These are phyloP conservation scores for Fusarium albidum DNA, from an alignment of 2,329 filamentous ascomycete species.

Conservation along the genomic window DNA sequence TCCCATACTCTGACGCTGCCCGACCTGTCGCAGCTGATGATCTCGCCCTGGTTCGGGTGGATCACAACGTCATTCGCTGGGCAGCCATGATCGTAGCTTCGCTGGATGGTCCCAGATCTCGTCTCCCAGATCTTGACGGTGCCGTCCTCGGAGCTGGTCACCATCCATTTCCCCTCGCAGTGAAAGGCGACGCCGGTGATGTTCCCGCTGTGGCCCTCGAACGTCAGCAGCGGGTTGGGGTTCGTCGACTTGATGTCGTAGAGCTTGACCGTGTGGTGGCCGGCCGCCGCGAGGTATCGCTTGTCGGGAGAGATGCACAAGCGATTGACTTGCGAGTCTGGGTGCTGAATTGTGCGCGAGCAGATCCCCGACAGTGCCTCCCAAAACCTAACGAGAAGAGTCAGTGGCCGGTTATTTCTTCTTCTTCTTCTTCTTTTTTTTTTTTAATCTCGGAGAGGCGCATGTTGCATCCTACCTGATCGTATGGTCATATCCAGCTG, in stretches of 20 bases:
- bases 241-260: constrained; percentile 99
- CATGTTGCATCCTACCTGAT: constrained; percentile 56
- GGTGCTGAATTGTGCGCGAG: constrained; percentile 96
- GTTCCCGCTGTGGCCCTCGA: constrained; percentile 95
- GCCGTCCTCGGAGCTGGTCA: constrained; percentile 95
- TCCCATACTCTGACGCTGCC: constrained; percentile 98
- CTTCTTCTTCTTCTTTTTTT: too few species aligned
- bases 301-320: constrained; percentile 99
- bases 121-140: constrained; percentile 99
- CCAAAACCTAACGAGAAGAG: constrained; percentile 76
- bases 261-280: constrained; percentile 88
- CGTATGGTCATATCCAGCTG: constrained; percentile 70
- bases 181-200: constrained; percentile 98
- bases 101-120: constrained; percentile 82
- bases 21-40: constrained; percentile 93
- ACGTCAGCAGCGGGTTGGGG: constrained; percentile 88
- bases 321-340: constrained; percentile 97
- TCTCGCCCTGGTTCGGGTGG: constrained; percentile 97
- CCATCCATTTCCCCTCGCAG: constrained; percentile 99
- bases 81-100: constrained; percentile 89
- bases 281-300: constrained; percentile 86
- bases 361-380: constrained; percentile 98
- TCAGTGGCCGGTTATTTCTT: constrained; percentile 29
- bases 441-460: constrained; percentile 9
- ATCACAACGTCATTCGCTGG: constrained; percentile 99